Evolutionary conservation across 805 yeast genomes (phyloP), one percentile per base, ranked within the genome.

Genomic region (Hermanozyma aechmeae): DNA sequence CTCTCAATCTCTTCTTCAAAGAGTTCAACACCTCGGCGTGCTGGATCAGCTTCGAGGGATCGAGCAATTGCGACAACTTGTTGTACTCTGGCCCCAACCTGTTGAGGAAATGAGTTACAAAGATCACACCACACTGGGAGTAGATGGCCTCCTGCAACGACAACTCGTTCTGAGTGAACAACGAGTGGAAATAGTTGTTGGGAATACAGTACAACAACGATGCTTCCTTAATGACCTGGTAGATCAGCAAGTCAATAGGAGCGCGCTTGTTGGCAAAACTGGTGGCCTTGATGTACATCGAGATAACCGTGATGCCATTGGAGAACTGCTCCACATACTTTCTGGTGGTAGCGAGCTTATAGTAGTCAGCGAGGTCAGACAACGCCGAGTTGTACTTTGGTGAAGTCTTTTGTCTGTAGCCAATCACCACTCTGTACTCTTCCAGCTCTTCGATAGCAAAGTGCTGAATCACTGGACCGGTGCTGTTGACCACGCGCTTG

Each of bases 121-220:
- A 89, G 37, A 85, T 82, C 25, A 82, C 79, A 45, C 89, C 95
- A 55, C 86, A 80, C 55, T 89, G 97, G 25, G 96, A 93, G 53
- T 92, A 92, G 33, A 86, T 79, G 26, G 87, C 76, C 60, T 92
- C 98, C 60, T 89, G 97, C 43, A 93, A 76, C 1, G 96, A 86
- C 56, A 89, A 70, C 41, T 76, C 76, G 31, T 89, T 80, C 28
- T 65, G 54, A 37, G 79, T 76, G 50, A 87, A 87, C 33, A 76
- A 67, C 30, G 70, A 68, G 43, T 76, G 77, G 66, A 87, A 89
- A 43, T 74, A 67, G 48, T 85, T 83, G 55, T 81, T 77, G 28
- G 98, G 98, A 42, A 89, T 73, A 45, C 95, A 82, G 59, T 82
- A 92, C 42, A 89, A 67, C 45, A 92, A 68, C 4, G 96, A 85